These are phyloP conservation scores for Linderina pennispora DNA, from an alignment of 192 early-diverging fungal species.

Conservation along the genomic window DNA sequence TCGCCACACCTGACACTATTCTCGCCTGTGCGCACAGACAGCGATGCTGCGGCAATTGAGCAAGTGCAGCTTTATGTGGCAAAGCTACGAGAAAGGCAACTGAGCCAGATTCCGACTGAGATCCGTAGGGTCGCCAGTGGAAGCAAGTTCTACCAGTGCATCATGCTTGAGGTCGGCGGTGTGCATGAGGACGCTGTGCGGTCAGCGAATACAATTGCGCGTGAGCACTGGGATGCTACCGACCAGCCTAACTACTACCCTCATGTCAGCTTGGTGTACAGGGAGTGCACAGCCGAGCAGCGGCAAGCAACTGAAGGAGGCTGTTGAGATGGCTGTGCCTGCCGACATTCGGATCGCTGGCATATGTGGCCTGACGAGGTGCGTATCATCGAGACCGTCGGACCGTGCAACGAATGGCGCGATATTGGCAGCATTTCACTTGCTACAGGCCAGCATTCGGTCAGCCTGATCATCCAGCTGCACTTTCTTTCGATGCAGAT, in stretches of 20 bases:
- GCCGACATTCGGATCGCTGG: conserved; percentile 7
- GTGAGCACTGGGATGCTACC: conserved; percentile 16
- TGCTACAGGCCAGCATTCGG: neutral
- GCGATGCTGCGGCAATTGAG: conserved; percentile 6
- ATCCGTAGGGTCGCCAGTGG: conserved; percentile 8
- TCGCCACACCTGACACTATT: conserved; percentile 26
- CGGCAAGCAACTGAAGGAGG: too few species aligned
- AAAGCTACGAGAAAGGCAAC: neutral
- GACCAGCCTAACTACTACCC: conserved; percentile 12
- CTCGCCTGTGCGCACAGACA: conserved; percentile 18
- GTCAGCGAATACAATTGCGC: conserved; percentile 16
- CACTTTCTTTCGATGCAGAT: too few species aligned
- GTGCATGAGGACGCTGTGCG: neutral
- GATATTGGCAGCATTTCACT: conserved; percentile 17
- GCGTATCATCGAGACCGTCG: conserved; percentile 14
- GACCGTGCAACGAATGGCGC: conserved; percentile 23
- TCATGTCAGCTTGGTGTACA: conserved; percentile 34
- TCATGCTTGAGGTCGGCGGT: conserved; percentile 13
- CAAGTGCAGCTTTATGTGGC: conserved; percentile 10
- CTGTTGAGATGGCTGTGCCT: conserved; percentile 8
- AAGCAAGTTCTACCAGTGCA: conserved; percentile 22
- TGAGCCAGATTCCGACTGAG: conserved; percentile 8
- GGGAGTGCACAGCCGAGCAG: conserved; percentile 6
- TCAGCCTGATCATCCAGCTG: too few species aligned
- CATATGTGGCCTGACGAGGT: conserved; percentile 22